Conservation (phyloP, 106 monocot species). For the Dendrobium officinale region DNA sequence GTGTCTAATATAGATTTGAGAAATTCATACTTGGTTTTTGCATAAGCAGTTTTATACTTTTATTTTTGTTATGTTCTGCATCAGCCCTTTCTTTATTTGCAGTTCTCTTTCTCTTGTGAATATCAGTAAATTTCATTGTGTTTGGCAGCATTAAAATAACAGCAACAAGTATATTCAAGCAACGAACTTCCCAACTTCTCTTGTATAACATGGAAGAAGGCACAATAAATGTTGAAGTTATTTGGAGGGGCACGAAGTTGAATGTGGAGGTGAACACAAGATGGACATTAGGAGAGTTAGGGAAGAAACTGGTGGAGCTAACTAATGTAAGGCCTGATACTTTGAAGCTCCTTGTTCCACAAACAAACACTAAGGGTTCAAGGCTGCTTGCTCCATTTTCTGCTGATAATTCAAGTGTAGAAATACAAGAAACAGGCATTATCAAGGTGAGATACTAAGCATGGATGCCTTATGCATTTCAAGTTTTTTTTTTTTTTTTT, state of each 20-base stretch:
- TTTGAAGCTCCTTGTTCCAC: slow-evolving; percentile 68
- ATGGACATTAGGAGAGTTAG: slow-evolving; percentile 54
- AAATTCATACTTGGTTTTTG: too few relatives aligned
- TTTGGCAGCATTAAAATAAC: background rate
- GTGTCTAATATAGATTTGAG: too few relatives aligned
- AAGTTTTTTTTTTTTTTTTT: background rate
- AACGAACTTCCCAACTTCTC: background rate
- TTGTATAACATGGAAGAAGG: slow-evolving; percentile 8
- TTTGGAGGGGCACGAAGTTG: slow-evolving; percentile 66
- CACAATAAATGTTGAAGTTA: slow-evolving; percentile 26
- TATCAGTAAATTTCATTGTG: background rate
- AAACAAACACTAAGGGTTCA: slow-evolving; percentile 42
- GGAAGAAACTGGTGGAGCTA: slow-evolving; percentile 52
- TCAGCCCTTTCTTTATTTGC: too few relatives aligned
- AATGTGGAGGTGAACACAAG: slow-evolving; percentile 36
- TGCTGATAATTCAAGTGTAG: slow-evolving; percentile 43
- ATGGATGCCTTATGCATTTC: background rate
- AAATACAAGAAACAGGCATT: slow-evolving; percentile 52
- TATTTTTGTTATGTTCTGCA: too few relatives aligned
- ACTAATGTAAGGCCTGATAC: slow-evolving; percentile 80
- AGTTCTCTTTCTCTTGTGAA: too few relatives aligned
- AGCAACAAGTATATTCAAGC: background rate
- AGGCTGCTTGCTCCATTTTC: slow-evolving; percentile 69
- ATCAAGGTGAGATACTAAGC: slow-evolving; percentile 33
- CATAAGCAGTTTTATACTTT: too few relatives aligned